Base-by-base conservation (phyloP, 306 rosid genomes). In the Fagus crenata region DNA sequence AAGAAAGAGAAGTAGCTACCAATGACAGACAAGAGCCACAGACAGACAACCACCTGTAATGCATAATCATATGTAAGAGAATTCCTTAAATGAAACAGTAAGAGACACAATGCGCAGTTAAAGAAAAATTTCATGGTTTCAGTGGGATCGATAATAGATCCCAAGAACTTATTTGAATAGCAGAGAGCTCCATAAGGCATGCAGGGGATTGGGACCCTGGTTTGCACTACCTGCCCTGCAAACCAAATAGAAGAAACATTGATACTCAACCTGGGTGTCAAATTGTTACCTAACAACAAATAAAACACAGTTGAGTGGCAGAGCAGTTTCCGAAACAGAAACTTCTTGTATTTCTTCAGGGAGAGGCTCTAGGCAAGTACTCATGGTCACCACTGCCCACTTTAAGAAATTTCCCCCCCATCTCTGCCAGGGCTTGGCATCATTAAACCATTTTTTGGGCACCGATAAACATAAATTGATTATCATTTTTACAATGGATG, bases 21-120 rank as follows among this genome's bases (percentile, higher is more conserved):
- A 28, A 89, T 80, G 85, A 90, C 97, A 59, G 97, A 92, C 81
- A 92, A 77, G 72, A 92, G 85, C 98, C 98, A 95, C 78, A 95
- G 72, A 80, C 89, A 83, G 77, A 81, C 82, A 82, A 92, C 97
- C 81, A 88, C 95, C 98, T 95, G 91, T 43, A 78, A 83, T 33
- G 75, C 54, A 84, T 14, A 78, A 81, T 9, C 71, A 36, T n/a
- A 76, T 58, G 67, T 39, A 73, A 18, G 84, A 63, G 80, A 67
- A 85, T 70, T 51, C 43, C 68, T 43, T 53, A 43, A 75, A 46
- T 60, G 14, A 43, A 15, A 17, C 35, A 58, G 68, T 69, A 40
- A 68, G 9, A 46, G 18, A 73, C 77, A 80, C 40, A 75, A 40
- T 51, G 51, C 7, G 37, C 14, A n/a, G 7, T 39, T 17, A 39